Evolutionary conservation across 768 basidiomycete species (phyloP).

Genomic region (Podaxis sp.): DNA sequence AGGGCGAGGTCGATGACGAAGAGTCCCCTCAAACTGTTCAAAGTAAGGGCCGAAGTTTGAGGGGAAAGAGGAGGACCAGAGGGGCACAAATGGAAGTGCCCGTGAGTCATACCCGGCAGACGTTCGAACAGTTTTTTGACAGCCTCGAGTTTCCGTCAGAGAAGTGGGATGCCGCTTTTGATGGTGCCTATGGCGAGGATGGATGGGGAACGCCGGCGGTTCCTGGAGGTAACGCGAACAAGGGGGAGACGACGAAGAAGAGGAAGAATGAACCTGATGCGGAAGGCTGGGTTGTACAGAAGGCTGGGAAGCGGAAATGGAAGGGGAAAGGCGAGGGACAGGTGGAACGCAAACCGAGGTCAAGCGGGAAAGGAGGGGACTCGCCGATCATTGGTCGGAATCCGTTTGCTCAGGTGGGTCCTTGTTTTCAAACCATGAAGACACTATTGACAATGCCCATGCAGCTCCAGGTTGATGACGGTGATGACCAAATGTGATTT

Average conservation of each 20-base stretch:
- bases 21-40: neutral
- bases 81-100: neutral
- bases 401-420: conserved; percentile 3
- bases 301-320: neutral
- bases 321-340: neutral
- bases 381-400: neutral
- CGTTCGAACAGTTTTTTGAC: conserved; percentile 8
- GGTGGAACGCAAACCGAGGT: neutral
- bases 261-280: neutral
- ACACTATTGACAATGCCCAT: neutral
- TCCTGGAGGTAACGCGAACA: neutral
- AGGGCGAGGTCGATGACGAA: neutral
- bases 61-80: neutral
- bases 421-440: neutral
- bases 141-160: neutral
- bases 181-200: neutral
- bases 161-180: neutral
- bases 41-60: neutral
- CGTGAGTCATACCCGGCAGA: neutral
- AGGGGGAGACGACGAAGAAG: neutral
- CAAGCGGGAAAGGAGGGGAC: neutral
- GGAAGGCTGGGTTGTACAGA: conserved; percentile 3
- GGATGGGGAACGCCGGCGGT: neutral
- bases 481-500: neutral
- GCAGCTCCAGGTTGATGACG: conserved; percentile 6